Evolutionary conservation across 345 rosid species (phyloP).

Genomic region (Arabidopsis thaliana): DNA sequence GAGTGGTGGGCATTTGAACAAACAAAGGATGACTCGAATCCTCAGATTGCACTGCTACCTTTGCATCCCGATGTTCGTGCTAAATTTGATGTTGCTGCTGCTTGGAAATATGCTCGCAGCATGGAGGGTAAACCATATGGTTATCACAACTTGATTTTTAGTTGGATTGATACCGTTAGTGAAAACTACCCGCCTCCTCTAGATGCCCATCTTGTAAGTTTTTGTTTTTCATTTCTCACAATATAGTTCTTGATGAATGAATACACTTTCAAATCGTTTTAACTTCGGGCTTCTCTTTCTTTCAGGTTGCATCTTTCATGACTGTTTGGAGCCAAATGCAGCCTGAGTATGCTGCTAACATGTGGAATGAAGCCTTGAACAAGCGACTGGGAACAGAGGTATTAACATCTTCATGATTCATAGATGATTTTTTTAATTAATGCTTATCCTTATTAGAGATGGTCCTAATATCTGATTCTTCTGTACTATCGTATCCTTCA

Average conservation of each 20-base stretch:
- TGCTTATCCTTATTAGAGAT: conserved; percentile 14
- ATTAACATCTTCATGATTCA: conserved; percentile 17
- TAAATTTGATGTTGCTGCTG: conserved; percentile 80
- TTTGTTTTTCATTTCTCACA: conserved; percentile 14
- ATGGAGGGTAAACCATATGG: conserved; percentile 94
- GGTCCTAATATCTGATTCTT: background rate
- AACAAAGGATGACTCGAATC: conserved; percentile 84
- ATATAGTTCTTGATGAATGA: conserved; percentile 7
- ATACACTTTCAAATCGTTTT: background rate
- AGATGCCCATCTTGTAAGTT: conserved; percentile 89
- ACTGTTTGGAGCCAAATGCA: conserved; percentile 88
- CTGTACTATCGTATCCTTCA: background rate
- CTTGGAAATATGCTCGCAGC: conserved; percentile 91
- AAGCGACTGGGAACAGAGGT: conserved; percentile 96
- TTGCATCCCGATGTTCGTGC: conserved; percentile 87
- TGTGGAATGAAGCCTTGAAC: conserved; percentile 98
- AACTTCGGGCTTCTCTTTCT: background rate
- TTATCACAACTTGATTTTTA: conserved; percentile 94
- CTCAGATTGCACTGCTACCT: conserved; percentile 91
- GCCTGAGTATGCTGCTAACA: conserved; percentile 90
- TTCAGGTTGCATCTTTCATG: conserved; percentile 93
- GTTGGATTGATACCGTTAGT: conserved; percentile 90
- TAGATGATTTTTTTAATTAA: background rate
- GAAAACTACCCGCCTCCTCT: conserved; percentile 96
- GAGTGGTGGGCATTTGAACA: conserved; percentile 99